Evolutionary conservation across 2,329 filamentous ascomycete species (phyloP).

Genomic region (Pseudopithomyces maydicus): DNA sequence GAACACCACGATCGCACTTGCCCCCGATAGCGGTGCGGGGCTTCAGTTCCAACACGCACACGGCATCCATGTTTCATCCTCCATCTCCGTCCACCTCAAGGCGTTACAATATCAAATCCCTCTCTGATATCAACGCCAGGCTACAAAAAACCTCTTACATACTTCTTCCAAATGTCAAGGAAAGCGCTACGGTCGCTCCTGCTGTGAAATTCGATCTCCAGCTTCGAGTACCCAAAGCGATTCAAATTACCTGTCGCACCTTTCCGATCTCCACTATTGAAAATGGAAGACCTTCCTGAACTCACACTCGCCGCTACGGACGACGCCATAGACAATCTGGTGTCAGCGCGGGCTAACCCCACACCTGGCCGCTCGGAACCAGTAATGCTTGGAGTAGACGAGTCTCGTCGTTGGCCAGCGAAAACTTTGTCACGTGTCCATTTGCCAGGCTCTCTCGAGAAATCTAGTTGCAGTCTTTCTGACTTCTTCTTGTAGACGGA

Average conservation of each 20-base stretch:
- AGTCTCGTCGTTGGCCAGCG: constrained; percentile 20
- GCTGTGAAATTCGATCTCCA: constrained; percentile 36
- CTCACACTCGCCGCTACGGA: constrained; percentile 14
- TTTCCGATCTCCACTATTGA: constrained; percentile 9
- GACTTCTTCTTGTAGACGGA: constrained; percentile 25
- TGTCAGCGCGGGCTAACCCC: constrained; percentile 14
- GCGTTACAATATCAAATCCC: neutral
- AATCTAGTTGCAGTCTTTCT: constrained; percentile 29
- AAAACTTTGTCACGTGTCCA: constrained; percentile 33
- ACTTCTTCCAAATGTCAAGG: constrained; percentile 31
- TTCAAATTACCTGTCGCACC: constrained; percentile 23
- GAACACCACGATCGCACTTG: too few species aligned
- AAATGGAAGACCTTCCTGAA: constrained; percentile 15
- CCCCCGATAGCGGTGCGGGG: too few species aligned
- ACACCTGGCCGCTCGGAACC: neutral
- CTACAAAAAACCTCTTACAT: constrained; percentile 26
- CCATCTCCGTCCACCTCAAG: neutral
- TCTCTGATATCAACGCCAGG: neutral
- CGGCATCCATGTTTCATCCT: neutral
- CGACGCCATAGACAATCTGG: constrained; percentile 19
- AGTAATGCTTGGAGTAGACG: constrained; percentile 8
- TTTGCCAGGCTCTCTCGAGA: constrained; percentile 35
- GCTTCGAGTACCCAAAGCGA: constrained; percentile 30
- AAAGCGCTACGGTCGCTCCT: constrained; percentile 33
- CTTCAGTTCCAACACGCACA: too few species aligned